These are phyloP conservation scores for Diaporthe velutina DNA, from an alignment of 2,329 filamentous ascomycete species.

Conservation along the genomic window DNA sequence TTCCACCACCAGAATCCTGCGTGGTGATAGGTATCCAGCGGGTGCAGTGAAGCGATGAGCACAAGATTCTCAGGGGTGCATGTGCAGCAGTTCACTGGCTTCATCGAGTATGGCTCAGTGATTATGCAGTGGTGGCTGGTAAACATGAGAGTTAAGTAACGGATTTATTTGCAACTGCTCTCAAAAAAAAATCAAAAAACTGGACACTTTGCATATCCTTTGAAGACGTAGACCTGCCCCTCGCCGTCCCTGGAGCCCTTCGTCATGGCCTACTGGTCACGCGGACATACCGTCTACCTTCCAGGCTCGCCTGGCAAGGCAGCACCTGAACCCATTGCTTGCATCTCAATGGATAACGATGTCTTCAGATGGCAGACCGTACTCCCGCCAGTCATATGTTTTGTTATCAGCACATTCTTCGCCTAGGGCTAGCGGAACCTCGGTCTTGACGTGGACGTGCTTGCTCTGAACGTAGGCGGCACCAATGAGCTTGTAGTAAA, in stretches of 20 bases:
- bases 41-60: no score
- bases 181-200: no score
- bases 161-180: neutral
- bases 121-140: neutral
- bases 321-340: neutral
- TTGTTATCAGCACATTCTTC: neutral
- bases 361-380: neutral
- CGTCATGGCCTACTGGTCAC: no score
- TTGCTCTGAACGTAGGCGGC: neutral
- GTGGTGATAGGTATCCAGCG: neutral
- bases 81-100: neutral
- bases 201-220: neutral
- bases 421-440: neutral
- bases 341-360: neutral
- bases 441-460: neutral
- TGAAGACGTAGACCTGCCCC: no score
- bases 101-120: neutral
- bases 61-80: neutral
- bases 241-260: no score
- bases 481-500: conserved; percentile 53
- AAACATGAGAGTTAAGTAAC: neutral
- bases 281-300: no score
- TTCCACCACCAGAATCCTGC: neutral
- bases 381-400: neutral
- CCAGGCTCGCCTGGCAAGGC: no score